A percentile compares a stretch with the other conserved stretches of the same genome.
Evolutionary conservation across 2,329 filamentous ascomycete genomes (phyloP).

Genomic region (Apiospora saccharicola): DNA sequence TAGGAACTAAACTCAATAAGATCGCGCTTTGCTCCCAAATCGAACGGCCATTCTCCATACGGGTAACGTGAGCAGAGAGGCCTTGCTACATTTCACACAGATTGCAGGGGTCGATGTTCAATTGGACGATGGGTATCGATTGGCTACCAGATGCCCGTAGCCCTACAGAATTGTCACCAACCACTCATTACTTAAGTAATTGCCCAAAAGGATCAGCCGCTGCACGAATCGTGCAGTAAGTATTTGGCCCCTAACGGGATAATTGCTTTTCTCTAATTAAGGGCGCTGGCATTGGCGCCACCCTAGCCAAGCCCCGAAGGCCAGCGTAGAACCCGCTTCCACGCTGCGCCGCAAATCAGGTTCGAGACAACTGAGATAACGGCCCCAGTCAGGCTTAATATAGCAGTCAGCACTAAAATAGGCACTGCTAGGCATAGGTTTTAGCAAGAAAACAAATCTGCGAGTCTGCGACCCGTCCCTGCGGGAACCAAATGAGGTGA

Average conservation of each 20-base stretch:
- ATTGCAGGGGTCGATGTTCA: neutral
- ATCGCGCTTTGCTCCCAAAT: neutral
- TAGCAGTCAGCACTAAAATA: conserved; percentile 8
- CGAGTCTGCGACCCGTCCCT: conserved; percentile 3
- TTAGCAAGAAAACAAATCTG: neutral
- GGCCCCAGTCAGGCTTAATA: neutral
- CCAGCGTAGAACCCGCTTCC: neutral
- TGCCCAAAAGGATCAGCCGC: neutral
- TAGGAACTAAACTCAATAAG: neutral
- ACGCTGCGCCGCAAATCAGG: neutral
- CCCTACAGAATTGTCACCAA: neutral
- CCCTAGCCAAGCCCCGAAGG: neutral
- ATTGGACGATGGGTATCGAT: neutral
- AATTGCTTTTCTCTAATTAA: neutral
- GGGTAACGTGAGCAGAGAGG: neutral
- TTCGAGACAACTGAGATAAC: neutral
- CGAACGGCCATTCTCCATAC: neutral
- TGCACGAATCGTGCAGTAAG: neutral
- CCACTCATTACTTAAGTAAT: neutral
- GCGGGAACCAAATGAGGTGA: neutral
- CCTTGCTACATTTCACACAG: neutral
- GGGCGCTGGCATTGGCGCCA: neutral
- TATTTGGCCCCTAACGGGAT: neutral
- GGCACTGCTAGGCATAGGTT: neutral
- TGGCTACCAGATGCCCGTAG: neutral